Conservation (phyloP, 805 yeast genomes). For the Lipomyces mesembrius region DNA sequence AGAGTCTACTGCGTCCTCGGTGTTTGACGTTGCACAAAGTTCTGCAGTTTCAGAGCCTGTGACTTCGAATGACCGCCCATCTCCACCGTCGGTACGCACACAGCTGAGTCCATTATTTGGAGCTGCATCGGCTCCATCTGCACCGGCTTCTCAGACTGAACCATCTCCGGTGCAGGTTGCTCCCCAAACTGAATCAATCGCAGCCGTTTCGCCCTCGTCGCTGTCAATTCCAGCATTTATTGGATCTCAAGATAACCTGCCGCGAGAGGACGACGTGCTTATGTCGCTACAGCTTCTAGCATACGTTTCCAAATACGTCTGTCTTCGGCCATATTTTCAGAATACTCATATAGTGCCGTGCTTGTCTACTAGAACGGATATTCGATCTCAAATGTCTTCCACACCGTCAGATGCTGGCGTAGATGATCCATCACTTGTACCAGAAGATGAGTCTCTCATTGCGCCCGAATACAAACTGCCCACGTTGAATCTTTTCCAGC, state of each 20-base stretch:
- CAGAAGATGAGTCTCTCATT: constrained; percentile 38
- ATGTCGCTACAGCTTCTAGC: constrained; percentile 94
- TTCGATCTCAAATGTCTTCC: background rate
- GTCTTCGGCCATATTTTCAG: constrained; percentile 73
- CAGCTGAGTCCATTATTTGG: constrained; percentile 2
- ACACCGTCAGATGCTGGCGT: constrained; percentile 11
- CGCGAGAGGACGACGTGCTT: constrained; percentile 89
- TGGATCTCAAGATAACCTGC: constrained; percentile 49
- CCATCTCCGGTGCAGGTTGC: background rate
- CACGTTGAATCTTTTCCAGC: constrained; percentile 71
- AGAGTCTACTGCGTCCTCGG: background rate
- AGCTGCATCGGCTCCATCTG: constrained; percentile 10
- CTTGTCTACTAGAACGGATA: constrained; percentile 54
- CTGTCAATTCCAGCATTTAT: constrained; percentile 27
- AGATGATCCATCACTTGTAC: constrained; percentile 28
- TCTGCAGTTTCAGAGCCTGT: background rate
- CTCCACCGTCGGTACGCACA: background rate
- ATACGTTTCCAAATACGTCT: constrained; percentile 88
- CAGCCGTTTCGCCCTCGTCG: constrained; percentile 13
- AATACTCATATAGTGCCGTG: constrained; percentile 74
- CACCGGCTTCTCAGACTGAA: constrained; percentile 11
- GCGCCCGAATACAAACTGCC: constrained; percentile 55
- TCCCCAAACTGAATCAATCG: constrained; percentile 13
- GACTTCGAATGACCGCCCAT: background rate
- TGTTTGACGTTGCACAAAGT: constrained; percentile 1